phyloP scores from a whole-genome alignment of 805 yeast species.

The Myxozyma geophila region DNA sequence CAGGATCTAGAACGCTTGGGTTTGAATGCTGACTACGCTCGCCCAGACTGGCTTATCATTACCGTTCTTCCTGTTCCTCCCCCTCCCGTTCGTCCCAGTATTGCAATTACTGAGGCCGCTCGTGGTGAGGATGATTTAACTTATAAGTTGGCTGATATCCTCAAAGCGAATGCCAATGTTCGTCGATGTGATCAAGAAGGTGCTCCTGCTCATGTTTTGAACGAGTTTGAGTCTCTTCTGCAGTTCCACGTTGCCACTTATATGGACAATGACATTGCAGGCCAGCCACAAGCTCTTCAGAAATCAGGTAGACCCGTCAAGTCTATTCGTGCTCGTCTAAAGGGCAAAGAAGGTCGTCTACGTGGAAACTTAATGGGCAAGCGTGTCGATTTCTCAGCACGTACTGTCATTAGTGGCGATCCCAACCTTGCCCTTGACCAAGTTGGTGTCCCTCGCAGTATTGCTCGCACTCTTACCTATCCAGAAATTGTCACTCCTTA shows the following conservation, averaged over 20 bases:
- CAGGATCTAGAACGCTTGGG: conserved; percentile 85
- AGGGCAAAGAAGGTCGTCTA: conserved; percentile 99
- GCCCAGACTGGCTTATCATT: conserved; percentile 98
- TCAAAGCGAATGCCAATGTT: conserved; percentile 96
- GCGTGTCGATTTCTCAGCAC: conserved; percentile 98
- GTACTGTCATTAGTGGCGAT: conserved; percentile 99
- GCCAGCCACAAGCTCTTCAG: conserved; percentile 98
- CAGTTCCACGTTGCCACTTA: conserved; percentile 99
- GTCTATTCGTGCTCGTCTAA: conserved; percentile 97
- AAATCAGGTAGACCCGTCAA: conserved; percentile 98
- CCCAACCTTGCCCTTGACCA: conserved; percentile 97
- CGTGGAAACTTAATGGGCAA: conserved; percentile 99
- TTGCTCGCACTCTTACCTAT: conserved; percentile 92
- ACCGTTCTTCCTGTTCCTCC: conserved; percentile 99
- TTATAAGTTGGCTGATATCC: conserved; percentile 92
- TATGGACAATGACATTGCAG: conserved; percentile 99
- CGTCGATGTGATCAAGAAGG: conserved; percentile 98
- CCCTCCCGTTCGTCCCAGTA: conserved; percentile 98
- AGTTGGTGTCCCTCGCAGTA: conserved; percentile 97
- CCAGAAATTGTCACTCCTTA: conserved; percentile 98
- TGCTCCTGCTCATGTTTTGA: conserved; percentile 97
- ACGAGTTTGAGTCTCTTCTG: conserved; percentile 91
- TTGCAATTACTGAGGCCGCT: conserved; percentile 96
- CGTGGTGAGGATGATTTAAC: conserved; percentile 99
- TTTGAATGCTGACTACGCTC: conserved; percentile 91